phyloP scores from a whole-genome alignment of 2,329 filamentous ascomycete species.

The Lithohypha guttulata region DNA sequence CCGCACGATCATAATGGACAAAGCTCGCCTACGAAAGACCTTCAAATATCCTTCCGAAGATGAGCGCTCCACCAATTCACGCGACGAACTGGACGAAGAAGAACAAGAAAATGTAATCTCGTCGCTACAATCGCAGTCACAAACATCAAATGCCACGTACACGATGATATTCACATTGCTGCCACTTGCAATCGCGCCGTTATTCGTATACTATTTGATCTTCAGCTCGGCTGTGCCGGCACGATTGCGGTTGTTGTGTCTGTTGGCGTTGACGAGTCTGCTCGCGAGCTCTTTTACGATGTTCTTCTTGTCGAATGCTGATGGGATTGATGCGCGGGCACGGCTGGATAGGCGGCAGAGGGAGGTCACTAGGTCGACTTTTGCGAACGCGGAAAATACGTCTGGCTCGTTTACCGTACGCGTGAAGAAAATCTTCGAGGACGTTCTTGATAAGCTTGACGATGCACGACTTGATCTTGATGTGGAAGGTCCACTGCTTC shows the following conservation, averaged over 20 bases:
- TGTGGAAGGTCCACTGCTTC: background rate
- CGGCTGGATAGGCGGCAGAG: constrained; percentile 1
- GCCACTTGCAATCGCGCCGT: constrained; percentile 15
- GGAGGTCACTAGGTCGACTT: background rate
- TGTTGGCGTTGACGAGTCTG: constrained; percentile 19
- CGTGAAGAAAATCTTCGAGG: background rate
- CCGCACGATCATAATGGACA: too few relatives aligned
- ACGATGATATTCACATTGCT: constrained; percentile 18
- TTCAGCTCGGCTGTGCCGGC: constrained; percentile 9
- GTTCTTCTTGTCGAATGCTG: constrained; percentile 12
- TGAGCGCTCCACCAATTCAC: constrained; percentile 11
- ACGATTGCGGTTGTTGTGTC: constrained; percentile 13
- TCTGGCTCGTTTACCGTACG: background rate
- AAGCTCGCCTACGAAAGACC: constrained; percentile 17
- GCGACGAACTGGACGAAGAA: constrained; percentile 21
- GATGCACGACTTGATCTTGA: constrained; percentile 3
- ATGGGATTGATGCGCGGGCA: background rate
- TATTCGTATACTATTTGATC: constrained; percentile 16
- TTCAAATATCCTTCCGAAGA: constrained; percentile 21
- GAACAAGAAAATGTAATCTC: constrained; percentile 21
- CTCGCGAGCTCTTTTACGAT: constrained; percentile 18
- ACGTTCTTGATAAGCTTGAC: constrained; percentile 8
- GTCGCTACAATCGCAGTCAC: constrained; percentile 14
- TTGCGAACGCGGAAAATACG: background rate
- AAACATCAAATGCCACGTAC: constrained; percentile 16